Evolutionary conservation across 2,329 filamentous ascomycete genomes (phyloP), one percentile per base, ranked within the genome.

Genomic region (Aspergillus alliaceus): DNA sequence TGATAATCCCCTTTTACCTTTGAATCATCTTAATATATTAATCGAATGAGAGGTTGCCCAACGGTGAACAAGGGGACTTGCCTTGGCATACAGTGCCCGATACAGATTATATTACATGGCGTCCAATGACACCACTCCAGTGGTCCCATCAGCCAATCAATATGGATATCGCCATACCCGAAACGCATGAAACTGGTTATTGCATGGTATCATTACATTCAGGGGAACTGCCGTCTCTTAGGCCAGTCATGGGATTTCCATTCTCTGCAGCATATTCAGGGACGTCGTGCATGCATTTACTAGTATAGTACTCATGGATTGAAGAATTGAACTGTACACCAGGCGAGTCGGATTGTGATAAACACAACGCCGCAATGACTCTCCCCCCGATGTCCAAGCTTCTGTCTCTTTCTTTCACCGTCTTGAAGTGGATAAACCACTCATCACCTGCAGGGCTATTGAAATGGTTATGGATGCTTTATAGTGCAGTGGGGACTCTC

Each of bases 141-240:
- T 7, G 0, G n/a, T 22, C 9, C 8, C 6, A 20, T 12, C 27
- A 20, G n/a, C 44, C 44, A 48, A 48, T 48, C 29, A 48, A 20
- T 22, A 4, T 4, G 2, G 12, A 15, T 14, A 4, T 18, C n/a
- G 22, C 18, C 44, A 24, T 32, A 48, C 44, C 44, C 44, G 44
- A 48, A 48, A 48, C 44, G 44, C 44, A 32, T 48, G 44, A 48
- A 48, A 48, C 44, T 48, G 7, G 40, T 44, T 27, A 29, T 24
- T 44, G 24, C 6, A 9, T 2, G 8, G 44, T 48, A 48, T 31
- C 11, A 32, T 34, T 48, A 48, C 44, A 48, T 48, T 48, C 44
- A 48, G 44, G 44, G 44, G 44, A 31, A 48, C 3, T 18, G 20
- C 12, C 39, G 15, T 12, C 31, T 20, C 18, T n/a, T 14, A 11